Evolutionary conservation across 345 rosid species (phyloP), one percentile per base, ranked within the genome.

Genomic region (Corchorus capsularis): DNA sequence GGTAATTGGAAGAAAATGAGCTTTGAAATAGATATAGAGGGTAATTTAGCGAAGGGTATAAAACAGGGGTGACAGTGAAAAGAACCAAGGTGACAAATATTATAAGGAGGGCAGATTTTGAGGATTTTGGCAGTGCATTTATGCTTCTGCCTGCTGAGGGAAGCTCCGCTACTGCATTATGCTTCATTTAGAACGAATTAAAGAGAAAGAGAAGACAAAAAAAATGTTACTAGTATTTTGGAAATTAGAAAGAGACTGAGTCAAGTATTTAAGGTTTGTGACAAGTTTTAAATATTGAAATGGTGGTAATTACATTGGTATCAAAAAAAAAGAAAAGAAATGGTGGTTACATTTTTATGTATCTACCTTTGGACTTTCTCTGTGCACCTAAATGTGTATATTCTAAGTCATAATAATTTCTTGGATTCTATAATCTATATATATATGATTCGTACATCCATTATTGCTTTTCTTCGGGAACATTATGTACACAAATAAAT

Each of bases 31-130:
- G 56, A 54, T 77, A 60, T 49, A 69, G 8, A 59, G 82, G 80
- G 71, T 78, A 78, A 50, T 85, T 77, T 53, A 78, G 75, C 6
- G 82, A 72, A 59, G 89, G 84, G 69, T 81, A 82, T 43, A 78
- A 80, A 15, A 86, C 81, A 60, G 88, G 85, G 74, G 83, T 67
- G 63, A 84, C 34, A 41, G 82, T 55, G 56, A 84, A 80, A 56
- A 87, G 57, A 62, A 67, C 12, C 17, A 83, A 67, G 69, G 82
- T 63, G 43, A 4, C 10, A 45, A 69, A 32, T 61, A 85, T 62
- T 56, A 72, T 32, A 13, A 82, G 11, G 2, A 85, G 47, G 41
- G 70, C 78, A 73, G 82, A 19, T 72, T 67, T 52, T 5, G 87
- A 59, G 8, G 79, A 54, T 32, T 67, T 82, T 4, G 55, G 66